Conservation (phyloP, 495 filamentous ascomycete genomes). For the Hypoxylon crocopeplum region DNA sequence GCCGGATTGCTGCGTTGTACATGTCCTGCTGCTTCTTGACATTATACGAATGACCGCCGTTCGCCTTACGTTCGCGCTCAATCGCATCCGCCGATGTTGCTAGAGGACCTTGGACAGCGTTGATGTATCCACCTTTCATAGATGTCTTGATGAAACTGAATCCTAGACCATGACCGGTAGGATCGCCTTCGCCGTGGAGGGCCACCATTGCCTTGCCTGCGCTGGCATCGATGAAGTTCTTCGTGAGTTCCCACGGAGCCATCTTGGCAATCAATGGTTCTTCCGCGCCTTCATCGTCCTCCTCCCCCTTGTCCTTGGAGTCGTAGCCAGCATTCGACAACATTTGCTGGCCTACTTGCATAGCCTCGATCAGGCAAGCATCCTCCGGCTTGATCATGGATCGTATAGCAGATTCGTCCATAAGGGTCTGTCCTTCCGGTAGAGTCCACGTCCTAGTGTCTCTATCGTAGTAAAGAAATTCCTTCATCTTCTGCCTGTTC, state of each 20-base stretch:
- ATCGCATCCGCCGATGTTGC: slow-evolving; percentile 78
- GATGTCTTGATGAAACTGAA: slow-evolving; percentile 96
- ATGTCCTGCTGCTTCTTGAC: slow-evolving; percentile 87
- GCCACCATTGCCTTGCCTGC: slow-evolving; percentile 96
- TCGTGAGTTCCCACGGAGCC: slow-evolving; percentile 92
- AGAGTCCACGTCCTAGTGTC: slow-evolving; percentile 85
- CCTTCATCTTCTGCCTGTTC: slow-evolving; percentile 94
- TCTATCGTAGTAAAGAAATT: slow-evolving; percentile 89
- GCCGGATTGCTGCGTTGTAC: slow-evolving; percentile 85
- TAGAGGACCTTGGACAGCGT: slow-evolving; percentile 83
- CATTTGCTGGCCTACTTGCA: slow-evolving; percentile 90
- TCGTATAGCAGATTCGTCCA: slow-evolving; percentile 78
- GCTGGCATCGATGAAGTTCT: slow-evolving; percentile 93
- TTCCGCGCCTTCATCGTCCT: slow-evolving; percentile 70
- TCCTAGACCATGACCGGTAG: slow-evolving; percentile 90
- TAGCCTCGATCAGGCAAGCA: slow-evolving; percentile 90
- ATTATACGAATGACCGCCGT: slow-evolving; percentile 95
- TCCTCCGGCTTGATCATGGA: slow-evolving; percentile 93
- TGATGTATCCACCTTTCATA: slow-evolving; percentile 98
- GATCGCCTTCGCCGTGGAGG: slow-evolving; percentile 92
- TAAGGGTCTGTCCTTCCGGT: slow-evolving; percentile 68
- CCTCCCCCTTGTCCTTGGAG: slow-evolving; percentile 60
- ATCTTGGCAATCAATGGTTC: slow-evolving; percentile 69
- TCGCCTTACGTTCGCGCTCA: slow-evolving; percentile 77
- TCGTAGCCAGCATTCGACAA: slow-evolving; percentile 80